Evolutionary conservation across 129 eudicot genomes (phyloP).

Genomic region (Apium graveolens): DNA sequence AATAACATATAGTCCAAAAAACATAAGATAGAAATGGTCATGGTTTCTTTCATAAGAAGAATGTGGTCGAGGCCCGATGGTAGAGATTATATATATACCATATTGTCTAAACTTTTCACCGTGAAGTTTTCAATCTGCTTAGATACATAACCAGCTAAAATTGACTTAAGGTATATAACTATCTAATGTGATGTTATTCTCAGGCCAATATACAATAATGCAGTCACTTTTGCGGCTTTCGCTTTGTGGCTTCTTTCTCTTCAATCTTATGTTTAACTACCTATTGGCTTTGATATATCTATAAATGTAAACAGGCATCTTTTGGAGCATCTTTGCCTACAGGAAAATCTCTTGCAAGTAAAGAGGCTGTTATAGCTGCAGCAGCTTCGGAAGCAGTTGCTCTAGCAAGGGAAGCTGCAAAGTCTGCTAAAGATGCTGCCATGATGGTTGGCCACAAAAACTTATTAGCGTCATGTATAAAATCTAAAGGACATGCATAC

Average conservation of each 20-base stretch:
- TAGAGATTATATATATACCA: neutral
- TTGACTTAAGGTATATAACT: neutral
- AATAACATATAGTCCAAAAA: neutral
- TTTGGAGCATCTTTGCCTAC: constrained; percentile 30
- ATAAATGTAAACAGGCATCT: constrained; percentile 33
- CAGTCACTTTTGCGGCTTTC: neutral
- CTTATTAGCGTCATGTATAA: constrained; percentile 18
- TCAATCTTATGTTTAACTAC: neutral
- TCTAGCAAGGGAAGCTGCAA: constrained; percentile 76
- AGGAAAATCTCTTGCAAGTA: constrained; percentile 36
- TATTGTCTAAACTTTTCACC: neutral
- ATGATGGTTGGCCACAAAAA: constrained; percentile 31
- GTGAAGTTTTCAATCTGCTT: neutral
- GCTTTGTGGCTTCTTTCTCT: neutral
- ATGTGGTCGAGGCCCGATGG: neutral
- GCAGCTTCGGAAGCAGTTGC: constrained; percentile 96
- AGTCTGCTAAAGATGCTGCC: constrained; percentile 70
- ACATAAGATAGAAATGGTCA: neutral
- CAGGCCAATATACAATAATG: neutral
- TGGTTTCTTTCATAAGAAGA: neutral
- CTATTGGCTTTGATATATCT: constrained; percentile 6
- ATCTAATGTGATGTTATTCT: neutral
- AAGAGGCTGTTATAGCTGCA: constrained; percentile 57
- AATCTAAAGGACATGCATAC: constrained; percentile 6
- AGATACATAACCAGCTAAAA: neutral